Conservation (phyloP, 2,329 filamentous ascomycete genomes). For the Cadophora sp. region DNA sequence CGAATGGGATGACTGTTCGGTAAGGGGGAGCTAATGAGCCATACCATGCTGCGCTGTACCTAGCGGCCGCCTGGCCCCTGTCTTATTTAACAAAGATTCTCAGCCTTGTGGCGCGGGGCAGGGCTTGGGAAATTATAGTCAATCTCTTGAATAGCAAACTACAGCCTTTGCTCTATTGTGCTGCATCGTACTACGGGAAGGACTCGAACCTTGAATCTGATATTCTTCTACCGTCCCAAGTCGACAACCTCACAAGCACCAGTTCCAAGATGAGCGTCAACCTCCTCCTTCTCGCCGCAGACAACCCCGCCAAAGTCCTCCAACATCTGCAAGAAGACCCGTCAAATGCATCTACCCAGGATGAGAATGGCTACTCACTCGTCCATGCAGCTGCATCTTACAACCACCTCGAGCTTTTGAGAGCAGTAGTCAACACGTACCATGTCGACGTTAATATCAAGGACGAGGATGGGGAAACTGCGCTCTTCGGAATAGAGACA, state of each 20-base stretch:
- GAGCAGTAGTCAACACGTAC: conserved; percentile 76
- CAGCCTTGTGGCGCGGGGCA: conserved; percentile 15
- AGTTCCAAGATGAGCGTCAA: conserved; percentile 50
- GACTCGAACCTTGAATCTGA: no score
- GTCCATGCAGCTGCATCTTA: conserved; percentile 94
- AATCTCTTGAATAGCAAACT: not conserved
- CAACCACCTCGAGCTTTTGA: conserved; percentile 82
- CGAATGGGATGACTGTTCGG: conserved; percentile 5
- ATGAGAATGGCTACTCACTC: conserved; percentile 92
- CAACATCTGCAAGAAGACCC: conserved; percentile 77
- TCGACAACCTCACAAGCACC: not conserved
- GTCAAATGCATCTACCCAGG: conserved; percentile 78
- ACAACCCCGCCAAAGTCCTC: conserved; percentile 77
- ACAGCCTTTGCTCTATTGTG: no score
- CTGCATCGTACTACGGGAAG: no score
- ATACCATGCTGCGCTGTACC: no score
- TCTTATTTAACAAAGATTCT: not conserved
- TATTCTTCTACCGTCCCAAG: no score
- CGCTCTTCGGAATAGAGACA: conserved; percentile 91
- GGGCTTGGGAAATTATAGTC: not conserved
- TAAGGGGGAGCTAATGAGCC: not conserved
- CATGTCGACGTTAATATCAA: conserved; percentile 79
- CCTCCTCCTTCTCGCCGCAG: conserved; percentile 79
- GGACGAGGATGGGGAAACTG: conserved; percentile 92
- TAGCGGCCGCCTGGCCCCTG: not conserved